Percentiles rank a stretch among this genome's conserved stretches.
These are phyloP conservation scores for Apiotrichum akiyoshidainum DNA, from an alignment of 1,284 basidiomycete species.

Conservation along the genomic window DNA sequence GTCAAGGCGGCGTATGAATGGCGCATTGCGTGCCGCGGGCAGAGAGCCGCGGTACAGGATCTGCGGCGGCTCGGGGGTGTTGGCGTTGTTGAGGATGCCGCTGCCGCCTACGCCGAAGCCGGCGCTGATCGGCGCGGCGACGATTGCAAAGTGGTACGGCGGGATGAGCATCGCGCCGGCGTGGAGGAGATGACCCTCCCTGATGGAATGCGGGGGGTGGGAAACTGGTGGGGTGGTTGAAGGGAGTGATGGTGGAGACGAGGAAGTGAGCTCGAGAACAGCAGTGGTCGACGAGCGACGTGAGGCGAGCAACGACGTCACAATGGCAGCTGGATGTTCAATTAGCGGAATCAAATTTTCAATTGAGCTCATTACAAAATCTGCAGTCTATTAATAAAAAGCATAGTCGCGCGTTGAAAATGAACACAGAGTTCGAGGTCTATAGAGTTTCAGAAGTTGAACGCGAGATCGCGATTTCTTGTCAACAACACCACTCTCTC, in stretches of 20 bases:
- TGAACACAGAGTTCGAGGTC: too few relatives aligned
- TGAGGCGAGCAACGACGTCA: background rate
- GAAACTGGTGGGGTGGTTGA: background rate
- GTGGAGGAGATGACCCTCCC: background rate
- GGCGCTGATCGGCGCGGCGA: conserved; percentile 18
- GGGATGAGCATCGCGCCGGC: conserved; percentile 26
- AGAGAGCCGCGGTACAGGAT: conserved; percentile 43
- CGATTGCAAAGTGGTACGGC: conserved; percentile 33
- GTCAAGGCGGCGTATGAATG: conserved; percentile 48
- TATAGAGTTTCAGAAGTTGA: too few relatives aligned
- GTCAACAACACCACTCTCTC: background rate
- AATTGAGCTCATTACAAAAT: too few relatives aligned
- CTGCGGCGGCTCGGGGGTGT: conserved; percentile 9
- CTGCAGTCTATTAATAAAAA: too few relatives aligned
- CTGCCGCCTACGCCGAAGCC: background rate
- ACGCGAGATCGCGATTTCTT: too few relatives aligned
- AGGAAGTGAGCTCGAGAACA: too few relatives aligned
- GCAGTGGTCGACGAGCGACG: too few relatives aligned
- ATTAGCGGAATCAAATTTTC: background rate
- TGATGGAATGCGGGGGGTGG: background rate
- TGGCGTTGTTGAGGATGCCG: background rate
- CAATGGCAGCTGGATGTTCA: background rate
- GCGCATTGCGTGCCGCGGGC: conserved; percentile 37
- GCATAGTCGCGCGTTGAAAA: too few relatives aligned
- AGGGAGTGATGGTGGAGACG: too few relatives aligned